Evolutionary conservation across 2,329 filamentous ascomycete species (phyloP).

Genomic region (Cladosporium sphaerospermum): DNA sequence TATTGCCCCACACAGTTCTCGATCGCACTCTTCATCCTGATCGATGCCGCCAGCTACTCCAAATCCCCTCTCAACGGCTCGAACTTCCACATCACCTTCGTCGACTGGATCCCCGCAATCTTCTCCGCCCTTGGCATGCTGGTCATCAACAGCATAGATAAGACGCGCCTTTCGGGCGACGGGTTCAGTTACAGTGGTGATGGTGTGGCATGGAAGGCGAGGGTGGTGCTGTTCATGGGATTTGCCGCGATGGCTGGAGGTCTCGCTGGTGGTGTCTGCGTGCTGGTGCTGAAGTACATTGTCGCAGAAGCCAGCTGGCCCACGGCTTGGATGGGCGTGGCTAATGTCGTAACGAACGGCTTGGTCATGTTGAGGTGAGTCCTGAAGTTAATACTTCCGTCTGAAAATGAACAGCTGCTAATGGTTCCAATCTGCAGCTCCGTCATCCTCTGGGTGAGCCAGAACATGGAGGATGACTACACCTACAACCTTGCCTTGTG

Average conservation of each 20-base stretch:
- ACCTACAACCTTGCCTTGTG: constrained; percentile 62
- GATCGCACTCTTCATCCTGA: constrained; percentile 62
- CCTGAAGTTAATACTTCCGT: background rate
- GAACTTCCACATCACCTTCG: constrained; percentile 57
- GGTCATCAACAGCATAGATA: constrained; percentile 67
- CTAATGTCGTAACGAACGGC: constrained; percentile 59
- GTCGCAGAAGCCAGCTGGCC: constrained; percentile 54
- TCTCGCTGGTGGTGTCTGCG: constrained; percentile 59
- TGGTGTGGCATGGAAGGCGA: constrained; percentile 64
- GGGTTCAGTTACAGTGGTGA: constrained; percentile 59
- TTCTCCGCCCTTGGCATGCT: constrained; percentile 65
- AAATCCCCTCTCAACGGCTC: constrained; percentile 56
- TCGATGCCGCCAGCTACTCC: constrained; percentile 60
- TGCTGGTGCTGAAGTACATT: constrained; percentile 63
- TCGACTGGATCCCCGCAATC: constrained; percentile 67
- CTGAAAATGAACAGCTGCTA: constrained; percentile 12
- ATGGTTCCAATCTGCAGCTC: constrained; percentile 41
- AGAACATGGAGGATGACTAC: constrained; percentile 69
- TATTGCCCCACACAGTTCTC: constrained; percentile 53
- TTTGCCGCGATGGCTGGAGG: constrained; percentile 65
- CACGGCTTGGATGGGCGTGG: constrained; percentile 61
- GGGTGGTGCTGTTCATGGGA: constrained; percentile 61
- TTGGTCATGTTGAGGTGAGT: constrained; percentile 62
- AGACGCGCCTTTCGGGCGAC: constrained; percentile 57
- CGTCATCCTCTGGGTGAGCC: constrained; percentile 61